Evolutionary conservation across 257 asterid genomes (phyloP), one percentile per base, ranked within the genome.

Genomic region (Nicotiana benthamiana): DNA sequence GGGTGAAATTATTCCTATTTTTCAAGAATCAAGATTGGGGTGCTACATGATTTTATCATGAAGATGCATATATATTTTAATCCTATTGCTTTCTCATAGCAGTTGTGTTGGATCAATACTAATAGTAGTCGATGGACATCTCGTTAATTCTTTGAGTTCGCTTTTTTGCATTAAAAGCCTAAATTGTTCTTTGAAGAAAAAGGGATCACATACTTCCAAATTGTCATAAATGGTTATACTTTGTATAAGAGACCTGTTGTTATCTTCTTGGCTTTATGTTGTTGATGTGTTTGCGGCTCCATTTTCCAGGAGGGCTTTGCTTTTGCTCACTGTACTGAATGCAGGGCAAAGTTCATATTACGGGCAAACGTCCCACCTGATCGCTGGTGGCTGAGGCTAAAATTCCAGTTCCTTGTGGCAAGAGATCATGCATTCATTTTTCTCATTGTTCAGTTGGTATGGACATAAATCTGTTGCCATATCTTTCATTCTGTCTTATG

Each of bases 311-410:
- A 96, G 89, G 99, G 99, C 76, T 96, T 96, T 90, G 99, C 99
- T 86, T 96, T 96, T 90, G 93, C 99, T 83, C 97, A 96, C 85
- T 96, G 99, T 87, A 94, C 99, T 81, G 98, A 96, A 88, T 96
- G 99, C 91, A 89, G 97, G 84, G 97, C 98, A 79, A 89, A 89
- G 89, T 96, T 96, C 88, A 88, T 93, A 85, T 85, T 96, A 87
- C 97, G 99, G 77, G 99, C 99, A 46, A 96, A 94, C 82, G 97
- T 96, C 62, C 98, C 99, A 80, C 91, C 96, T 56, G 99, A 94
- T 70, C 98, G 99, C 66, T 96, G 99, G 99, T 96, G 99, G 99
- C 86, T 94, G 91, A 91, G 99, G 85, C 86, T 96, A 82, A 96
- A 96, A 88, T 96, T 96, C 80, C 98, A 96, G 81, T 89, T 93